phyloP scores from a whole-genome alignment of 441 rosid genomes.

The Croton laevigatus region DNA sequence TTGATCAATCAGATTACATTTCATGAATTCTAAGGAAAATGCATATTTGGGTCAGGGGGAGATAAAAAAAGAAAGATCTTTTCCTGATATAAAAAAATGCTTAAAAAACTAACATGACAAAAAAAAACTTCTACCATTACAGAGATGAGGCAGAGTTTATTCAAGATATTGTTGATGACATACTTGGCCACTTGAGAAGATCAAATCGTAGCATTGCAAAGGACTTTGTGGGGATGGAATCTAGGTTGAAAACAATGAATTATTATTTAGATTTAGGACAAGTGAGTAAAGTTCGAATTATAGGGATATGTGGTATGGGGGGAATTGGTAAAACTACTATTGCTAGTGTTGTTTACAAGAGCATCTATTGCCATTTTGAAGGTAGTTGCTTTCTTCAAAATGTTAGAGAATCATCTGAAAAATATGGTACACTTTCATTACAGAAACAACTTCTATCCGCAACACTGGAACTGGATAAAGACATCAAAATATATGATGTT shows the following conservation, averaged over 20 bases:
- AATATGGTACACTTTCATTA: neutral
- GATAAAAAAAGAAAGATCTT: no score
- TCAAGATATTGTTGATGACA: neutral
- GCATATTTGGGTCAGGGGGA: no score
- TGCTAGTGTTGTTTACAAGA: neutral
- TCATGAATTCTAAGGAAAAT: no score
- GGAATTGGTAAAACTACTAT: neutral
- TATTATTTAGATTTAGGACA: neutral
- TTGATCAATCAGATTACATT: no score
- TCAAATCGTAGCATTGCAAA: neutral
- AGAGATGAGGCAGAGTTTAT: neutral
- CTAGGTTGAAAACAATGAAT: neutral
- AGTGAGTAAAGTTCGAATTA: neutral
- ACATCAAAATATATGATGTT: neutral
- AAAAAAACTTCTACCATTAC: neutral
- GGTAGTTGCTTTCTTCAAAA: neutral
- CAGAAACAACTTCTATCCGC: slow-evolving; percentile 8
- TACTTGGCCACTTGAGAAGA: neutral
- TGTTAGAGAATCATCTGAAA: neutral
- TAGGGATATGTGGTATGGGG: neutral
- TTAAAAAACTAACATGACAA: neutral
- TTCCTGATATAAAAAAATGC: no score
- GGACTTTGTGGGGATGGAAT: neutral
- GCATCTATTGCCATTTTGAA: neutral
- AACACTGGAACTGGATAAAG: neutral